Percentiles rank a stretch among this genome's conserved stretches.
Evolutionary conservation across 306 rosid species (phyloP).

Genomic region (Luffa acutangula): DNA sequence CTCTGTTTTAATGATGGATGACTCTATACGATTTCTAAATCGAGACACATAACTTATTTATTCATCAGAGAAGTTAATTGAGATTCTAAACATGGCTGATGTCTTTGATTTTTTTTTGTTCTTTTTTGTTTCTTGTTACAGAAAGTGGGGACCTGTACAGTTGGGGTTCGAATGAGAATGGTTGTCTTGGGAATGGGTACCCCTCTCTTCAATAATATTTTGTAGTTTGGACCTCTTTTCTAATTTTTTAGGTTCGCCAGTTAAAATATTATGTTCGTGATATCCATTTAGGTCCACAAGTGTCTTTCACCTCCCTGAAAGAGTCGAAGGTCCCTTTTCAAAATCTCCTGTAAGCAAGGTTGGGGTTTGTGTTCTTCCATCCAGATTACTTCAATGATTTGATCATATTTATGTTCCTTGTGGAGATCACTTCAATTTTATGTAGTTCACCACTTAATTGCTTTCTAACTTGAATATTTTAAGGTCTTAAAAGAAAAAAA

Average conservation of each 20-base stretch:
- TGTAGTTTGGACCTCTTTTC: slow-evolving; percentile 3
- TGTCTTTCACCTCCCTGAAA: slow-evolving; percentile 63
- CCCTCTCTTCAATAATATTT: slow-evolving; percentile 8
- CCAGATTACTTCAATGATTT: background rate
- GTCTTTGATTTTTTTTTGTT: background rate
- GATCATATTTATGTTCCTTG: background rate
- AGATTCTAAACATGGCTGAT: background rate
- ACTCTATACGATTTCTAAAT: background rate
- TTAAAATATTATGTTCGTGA: background rate
- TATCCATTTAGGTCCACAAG: slow-evolving; percentile 40
- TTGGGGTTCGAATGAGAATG: slow-evolving; percentile 99
- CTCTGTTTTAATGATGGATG: background rate
- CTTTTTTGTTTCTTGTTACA: slow-evolving; percentile 15
- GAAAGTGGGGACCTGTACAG: slow-evolving; percentile 75
- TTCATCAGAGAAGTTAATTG: background rate
- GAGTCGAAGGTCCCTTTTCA: slow-evolving; percentile 68
- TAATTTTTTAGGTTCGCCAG: background rate
- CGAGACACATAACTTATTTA: background rate
- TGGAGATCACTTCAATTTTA: background rate
- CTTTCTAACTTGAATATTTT: background rate
- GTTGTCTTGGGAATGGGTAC: slow-evolving; percentile 94
- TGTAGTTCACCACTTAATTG: background rate
- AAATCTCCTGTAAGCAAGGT: slow-evolving; percentile 67
- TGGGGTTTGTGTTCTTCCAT: slow-evolving; percentile 3
- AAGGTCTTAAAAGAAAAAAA: background rate